Evolutionary conservation across 169 alveolate genomes (phyloP).

Genomic region (Babesia sp.): DNA sequence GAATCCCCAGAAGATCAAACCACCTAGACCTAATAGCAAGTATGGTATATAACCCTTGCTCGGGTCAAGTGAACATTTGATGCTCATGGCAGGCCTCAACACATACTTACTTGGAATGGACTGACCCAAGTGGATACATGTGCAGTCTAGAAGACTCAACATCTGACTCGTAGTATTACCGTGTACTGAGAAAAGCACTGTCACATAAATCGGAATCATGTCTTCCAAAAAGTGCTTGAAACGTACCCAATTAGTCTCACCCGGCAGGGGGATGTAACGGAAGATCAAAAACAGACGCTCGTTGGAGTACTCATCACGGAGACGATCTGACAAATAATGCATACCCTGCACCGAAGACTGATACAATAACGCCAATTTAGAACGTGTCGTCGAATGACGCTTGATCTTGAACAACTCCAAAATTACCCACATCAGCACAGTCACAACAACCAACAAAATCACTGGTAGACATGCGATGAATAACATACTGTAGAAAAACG

Average conservation of each 20-base stretch:
- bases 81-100: slow-evolving; percentile 79
- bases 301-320: slow-evolving; percentile 70
- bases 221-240: slow-evolving; percentile 77
- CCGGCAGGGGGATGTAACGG: slow-evolving; percentile 81
- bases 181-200: slow-evolving; percentile 80
- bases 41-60: slow-evolving; percentile 65
- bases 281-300: slow-evolving; percentile 79
- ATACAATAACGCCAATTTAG: slow-evolving; percentile 44
- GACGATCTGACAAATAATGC: slow-evolving; percentile 29
- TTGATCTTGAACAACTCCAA: slow-evolving; percentile 51
- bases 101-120: slow-evolving; percentile 71
- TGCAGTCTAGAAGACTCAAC: slow-evolving; percentile 81
- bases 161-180: slow-evolving; percentile 75
- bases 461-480: slow-evolving; percentile 73
- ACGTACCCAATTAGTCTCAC: slow-evolving; percentile 72
- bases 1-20: slow-evolving; percentile 79
- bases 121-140: slow-evolving; percentile 53
- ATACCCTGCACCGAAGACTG: slow-evolving; percentile 58
- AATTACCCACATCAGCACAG: slow-evolving; percentile 71
- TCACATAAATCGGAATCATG: slow-evolving; percentile 85
- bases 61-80: slow-evolving; percentile 68
- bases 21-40: slow-evolving; percentile 76
- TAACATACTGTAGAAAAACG: slow-evolving; percentile 78
- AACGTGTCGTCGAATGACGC: slow-evolving; percentile 4
- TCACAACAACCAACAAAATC: slow-evolving; percentile 65